Evolutionary conservation across 352 stramenopile species (phyloP).

Genomic region (Thraustochytrium striatum): DNA sequence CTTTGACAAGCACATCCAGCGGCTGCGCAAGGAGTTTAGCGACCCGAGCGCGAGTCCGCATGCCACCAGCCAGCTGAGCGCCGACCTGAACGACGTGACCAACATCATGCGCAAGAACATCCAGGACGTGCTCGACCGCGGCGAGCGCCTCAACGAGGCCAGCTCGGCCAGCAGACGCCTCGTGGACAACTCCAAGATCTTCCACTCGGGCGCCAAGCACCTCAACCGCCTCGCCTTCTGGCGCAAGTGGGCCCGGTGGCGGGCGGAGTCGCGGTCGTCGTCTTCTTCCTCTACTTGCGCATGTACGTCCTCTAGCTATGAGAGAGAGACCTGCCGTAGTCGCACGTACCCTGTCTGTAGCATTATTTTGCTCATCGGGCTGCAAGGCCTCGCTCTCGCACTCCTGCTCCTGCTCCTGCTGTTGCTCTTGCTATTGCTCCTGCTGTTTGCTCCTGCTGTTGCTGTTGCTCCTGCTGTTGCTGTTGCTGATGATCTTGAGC

Average conservation of each 20-base stretch:
- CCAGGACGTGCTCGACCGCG: constrained; percentile 84
- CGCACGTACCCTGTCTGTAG: not conserved
- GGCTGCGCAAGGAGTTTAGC: constrained; percentile 93
- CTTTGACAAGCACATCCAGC: constrained; percentile 91
- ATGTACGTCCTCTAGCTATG: constrained; percentile 28
- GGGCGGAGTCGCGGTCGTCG: constrained; percentile 52
- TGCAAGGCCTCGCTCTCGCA: no score
- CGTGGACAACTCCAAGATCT: constrained; percentile 86
- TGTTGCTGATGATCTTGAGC: no score
- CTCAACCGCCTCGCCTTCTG: constrained; percentile 62
- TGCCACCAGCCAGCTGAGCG: constrained; percentile 92
- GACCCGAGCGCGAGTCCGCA: constrained; percentile 89
- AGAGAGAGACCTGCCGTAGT: not conserved
- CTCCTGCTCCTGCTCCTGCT: not conserved
- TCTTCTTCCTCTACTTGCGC: constrained; percentile 56
- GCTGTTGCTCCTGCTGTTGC: not conserved
- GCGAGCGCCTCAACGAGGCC: constrained; percentile 75
- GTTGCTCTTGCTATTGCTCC: not conserved
- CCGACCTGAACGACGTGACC: constrained; percentile 96
- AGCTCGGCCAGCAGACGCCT: constrained; percentile 67
- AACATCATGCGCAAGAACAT: constrained; percentile 99
- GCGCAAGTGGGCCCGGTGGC: constrained; percentile 65
- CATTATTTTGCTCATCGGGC: no score
- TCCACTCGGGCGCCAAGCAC: constrained; percentile 95
- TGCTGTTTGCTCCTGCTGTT: no score